phyloP scores from a whole-genome alignment of 208 protist species.

The Crithidia expoeki region DNA sequence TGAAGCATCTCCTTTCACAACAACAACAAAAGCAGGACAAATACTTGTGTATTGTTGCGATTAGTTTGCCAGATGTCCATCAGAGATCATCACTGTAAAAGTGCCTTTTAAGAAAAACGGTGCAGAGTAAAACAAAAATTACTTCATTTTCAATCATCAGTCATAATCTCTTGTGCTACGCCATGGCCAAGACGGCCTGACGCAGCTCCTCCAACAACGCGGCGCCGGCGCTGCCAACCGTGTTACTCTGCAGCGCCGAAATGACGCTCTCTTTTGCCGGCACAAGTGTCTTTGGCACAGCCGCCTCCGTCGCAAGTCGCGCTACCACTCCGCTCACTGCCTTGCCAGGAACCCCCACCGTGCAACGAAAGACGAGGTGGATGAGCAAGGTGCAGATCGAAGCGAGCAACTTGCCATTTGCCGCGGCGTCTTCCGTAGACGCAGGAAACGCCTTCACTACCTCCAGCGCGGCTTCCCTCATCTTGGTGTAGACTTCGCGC shows the following conservation, averaged over 20 bases:
- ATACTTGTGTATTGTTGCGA: too few species aligned
- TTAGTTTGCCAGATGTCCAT: too few species aligned
- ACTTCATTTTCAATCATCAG: too few species aligned
- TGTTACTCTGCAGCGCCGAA: conserved; percentile 38
- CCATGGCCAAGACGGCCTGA: conserved; percentile 23
- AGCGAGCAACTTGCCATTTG: conserved; percentile 53
- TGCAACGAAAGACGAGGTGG: conserved; percentile 51
- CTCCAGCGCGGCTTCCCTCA: conserved; percentile 31
- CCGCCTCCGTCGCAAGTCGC: conserved; percentile 38
- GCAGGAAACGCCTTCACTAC: conserved; percentile 26
- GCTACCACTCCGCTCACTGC: conserved; percentile 60
- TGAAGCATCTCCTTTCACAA: too few species aligned
- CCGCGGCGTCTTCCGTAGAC: conserved; percentile 42
- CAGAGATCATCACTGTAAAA: too few species aligned
- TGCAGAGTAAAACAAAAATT: too few species aligned
- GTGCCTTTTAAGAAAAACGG: too few species aligned
- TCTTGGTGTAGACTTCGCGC: conserved; percentile 49
- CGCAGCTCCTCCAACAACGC: conserved; percentile 48
- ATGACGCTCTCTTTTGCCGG: conserved; percentile 45
- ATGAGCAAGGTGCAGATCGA: conserved; percentile 57
- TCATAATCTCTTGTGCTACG: too few species aligned
- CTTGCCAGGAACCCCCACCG: conserved; percentile 65
- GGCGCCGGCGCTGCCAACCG: conserved; percentile 27
- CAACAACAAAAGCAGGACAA: too few species aligned
- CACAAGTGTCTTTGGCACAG: conserved; percentile 32